Conservation (phyloP, 2,329 filamentous ascomycete species). For the Leptographium radiaticola region DNA sequence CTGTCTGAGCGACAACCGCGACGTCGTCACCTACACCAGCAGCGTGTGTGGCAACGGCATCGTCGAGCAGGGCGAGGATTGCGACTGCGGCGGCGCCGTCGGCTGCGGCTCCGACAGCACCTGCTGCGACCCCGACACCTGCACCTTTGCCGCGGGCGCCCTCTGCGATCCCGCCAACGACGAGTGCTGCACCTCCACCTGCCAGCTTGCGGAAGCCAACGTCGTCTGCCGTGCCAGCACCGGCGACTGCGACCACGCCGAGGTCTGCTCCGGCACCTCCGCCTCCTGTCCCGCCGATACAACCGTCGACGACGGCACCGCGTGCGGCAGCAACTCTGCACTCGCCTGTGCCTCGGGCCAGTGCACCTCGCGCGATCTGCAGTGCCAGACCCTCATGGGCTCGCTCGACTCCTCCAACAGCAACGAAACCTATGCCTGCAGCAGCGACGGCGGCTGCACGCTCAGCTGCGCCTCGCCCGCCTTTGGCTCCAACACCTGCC, state of each 20-base stretch:
- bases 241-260: slow-evolving; percentile 72
- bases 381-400: slow-evolving; percentile 79
- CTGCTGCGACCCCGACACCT: slow-evolving; percentile 79
- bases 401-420: slow-evolving; percentile 45
- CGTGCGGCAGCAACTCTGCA: slow-evolving; percentile 51
- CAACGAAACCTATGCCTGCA: slow-evolving; percentile 73
- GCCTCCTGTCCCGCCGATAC: slow-evolving; percentile 63
- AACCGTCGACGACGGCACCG: slow-evolving; percentile 54
- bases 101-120: slow-evolving; percentile 55
- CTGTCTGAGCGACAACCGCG: slow-evolving; percentile 77
- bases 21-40: slow-evolving; percentile 67
- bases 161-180: slow-evolving; percentile 75
- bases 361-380: slow-evolving; percentile 81
- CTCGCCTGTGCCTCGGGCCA: slow-evolving; percentile 82
- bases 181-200: slow-evolving; percentile 59
- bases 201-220: slow-evolving; percentile 51
- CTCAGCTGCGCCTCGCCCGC: slow-evolving; percentile 63
- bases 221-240: slow-evolving; percentile 71
- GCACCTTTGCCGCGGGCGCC: slow-evolving; percentile 63
- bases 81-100: slow-evolving; percentile 73
- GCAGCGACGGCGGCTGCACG: slow-evolving; percentile 50
- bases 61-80: slow-evolving; percentile 86
- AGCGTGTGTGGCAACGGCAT: slow-evolving; percentile 94
- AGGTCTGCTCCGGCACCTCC: slow-evolving; percentile 63
- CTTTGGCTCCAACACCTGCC: slow-evolving; percentile 54